A percentile compares a stretch with the other conserved stretches of the same genome.
Conservation (phyloP, 768 basidiomycete species). For the Lentinula raphanica region DNA sequence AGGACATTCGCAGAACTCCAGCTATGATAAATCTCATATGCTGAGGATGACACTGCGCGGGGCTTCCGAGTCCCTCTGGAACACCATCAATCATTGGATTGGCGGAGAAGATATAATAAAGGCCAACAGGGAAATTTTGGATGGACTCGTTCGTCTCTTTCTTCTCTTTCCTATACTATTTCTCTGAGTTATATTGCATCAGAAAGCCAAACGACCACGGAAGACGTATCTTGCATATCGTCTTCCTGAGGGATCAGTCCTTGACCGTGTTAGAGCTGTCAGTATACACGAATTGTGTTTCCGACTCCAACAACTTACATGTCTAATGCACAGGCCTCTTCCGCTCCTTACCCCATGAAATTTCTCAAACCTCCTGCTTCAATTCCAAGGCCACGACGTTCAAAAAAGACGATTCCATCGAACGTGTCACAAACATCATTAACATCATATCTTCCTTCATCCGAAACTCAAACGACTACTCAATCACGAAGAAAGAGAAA, state of each 20-base stretch:
- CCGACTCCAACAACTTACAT: background rate
- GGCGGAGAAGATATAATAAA: constrained; percentile 51
- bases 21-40: constrained; percentile 17
- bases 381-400: constrained; percentile 29
- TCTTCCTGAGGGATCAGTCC: constrained; percentile 48
- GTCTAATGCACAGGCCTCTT: constrained; percentile 31
- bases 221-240: constrained; percentile 51
- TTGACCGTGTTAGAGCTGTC: constrained; percentile 59
- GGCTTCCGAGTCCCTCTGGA: constrained; percentile 47
- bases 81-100: constrained; percentile 55
- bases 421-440: background rate
- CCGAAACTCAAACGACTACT: background rate
- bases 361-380: constrained; percentile 46
- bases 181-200: background rate
- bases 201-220: constrained; percentile 33
- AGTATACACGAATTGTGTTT: constrained; percentile 11
- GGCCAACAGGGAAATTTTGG: constrained; percentile 40
- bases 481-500: constrained; percentile 3
- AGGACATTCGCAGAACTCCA: background rate
- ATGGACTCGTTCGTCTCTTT: constrained; percentile 33
- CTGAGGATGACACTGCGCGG: constrained; percentile 45
- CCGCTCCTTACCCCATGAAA: constrained; percentile 49
- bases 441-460: background rate
- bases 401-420: constrained; percentile 23
- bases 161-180: background rate